Evolutionary conservation across 768 basidiomycete genomes (phyloP).

Genomic region (Trametes villosa): DNA sequence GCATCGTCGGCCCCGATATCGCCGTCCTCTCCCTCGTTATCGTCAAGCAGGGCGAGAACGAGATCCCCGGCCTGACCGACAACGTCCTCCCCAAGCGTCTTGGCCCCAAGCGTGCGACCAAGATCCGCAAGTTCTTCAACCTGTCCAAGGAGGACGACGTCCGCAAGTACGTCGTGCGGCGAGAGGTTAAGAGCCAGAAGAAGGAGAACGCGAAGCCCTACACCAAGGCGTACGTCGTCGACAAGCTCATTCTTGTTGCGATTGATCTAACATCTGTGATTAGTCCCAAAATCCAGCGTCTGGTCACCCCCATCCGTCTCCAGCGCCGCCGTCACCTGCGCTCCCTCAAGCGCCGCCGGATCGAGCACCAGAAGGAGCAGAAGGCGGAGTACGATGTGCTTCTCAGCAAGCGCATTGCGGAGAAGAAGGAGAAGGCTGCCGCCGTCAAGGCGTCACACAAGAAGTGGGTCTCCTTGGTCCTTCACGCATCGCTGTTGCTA

Average conservation of each 20-base stretch:
- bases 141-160: slow-evolving; percentile 98
- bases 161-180: slow-evolving; percentile 92
- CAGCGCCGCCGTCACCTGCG: slow-evolving; percentile 94
- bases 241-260: neutral
- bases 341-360: slow-evolving; percentile 84
- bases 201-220: slow-evolving; percentile 92
- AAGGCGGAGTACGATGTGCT: slow-evolving; percentile 90
- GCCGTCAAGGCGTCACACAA: slow-evolving; percentile 87
- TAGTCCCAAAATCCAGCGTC: slow-evolving; percentile 95
- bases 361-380: slow-evolving; percentile 94
- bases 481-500: neutral
- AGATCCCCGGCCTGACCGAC: slow-evolving; percentile 92
- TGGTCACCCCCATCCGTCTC: slow-evolving; percentile 93
- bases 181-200: slow-evolving; percentile 89
- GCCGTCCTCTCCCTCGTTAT: slow-evolving; percentile 92
- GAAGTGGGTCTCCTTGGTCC: slow-evolving; percentile 50
- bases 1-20: slow-evolving; percentile 97
- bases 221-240: slow-evolving; percentile 85
- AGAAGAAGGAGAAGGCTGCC: slow-evolving; percentile 91
- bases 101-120: slow-evolving; percentile 96
- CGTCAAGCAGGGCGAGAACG: slow-evolving; percentile 93
- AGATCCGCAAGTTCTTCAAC: slow-evolving; percentile 98
- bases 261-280: neutral
- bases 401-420: slow-evolving; percentile 86
- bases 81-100: slow-evolving; percentile 91